Base-by-base conservation (phyloP, 2,329 filamentous ascomycete species). In the Hypoxylon sp. region DNA sequence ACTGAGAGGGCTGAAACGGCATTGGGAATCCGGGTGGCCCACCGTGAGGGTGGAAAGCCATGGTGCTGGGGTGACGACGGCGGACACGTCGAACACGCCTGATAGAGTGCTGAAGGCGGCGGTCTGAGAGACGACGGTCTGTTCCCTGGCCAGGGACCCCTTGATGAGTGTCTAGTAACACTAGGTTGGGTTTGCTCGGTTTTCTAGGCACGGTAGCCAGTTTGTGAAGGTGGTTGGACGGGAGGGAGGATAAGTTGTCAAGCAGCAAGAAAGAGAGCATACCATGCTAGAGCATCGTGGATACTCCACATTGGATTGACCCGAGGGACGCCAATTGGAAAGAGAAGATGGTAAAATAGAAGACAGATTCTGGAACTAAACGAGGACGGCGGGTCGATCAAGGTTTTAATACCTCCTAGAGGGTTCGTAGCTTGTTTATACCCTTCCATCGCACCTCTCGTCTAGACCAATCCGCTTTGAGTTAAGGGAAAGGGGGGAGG, bases 381-480 rank as follows among this genome's bases (percentile, higher is more conserved):
- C 55, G 48, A 62, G 53, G 57, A 51, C 40, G 50, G 64, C 52
- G 68, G 67, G 60, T 66, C 67, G 46, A 52, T 45, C 49, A 69
- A 55, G 64, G 58, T 57, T 69, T 70, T 68, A 69, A 71, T 71
- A 70, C 54, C 43, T 55, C 40, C 58, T 51, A 41, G 53, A 48
- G 51, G 52, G 21, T 42, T 57, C 29, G 51, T 51, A 54, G 48
- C 45, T 56, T 52, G 41, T 40, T 53, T 57, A 29, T 56, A 20
- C 24, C 46, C 48, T 60, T 66, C 57, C 49, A 55, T 56, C 41
- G 53, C 63, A 52, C 42, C 41, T 50, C 59, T 65, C 61, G 46
- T 51, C 53, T 50, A 57, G 61, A 50, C 58, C 58, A 65, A 63
- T 58, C 63, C 59, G 29, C 55, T 56, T 62, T 48, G 24, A 66